Conservation (phyloP, 129 eudicot genomes). For the Solidago caesia region DNA sequence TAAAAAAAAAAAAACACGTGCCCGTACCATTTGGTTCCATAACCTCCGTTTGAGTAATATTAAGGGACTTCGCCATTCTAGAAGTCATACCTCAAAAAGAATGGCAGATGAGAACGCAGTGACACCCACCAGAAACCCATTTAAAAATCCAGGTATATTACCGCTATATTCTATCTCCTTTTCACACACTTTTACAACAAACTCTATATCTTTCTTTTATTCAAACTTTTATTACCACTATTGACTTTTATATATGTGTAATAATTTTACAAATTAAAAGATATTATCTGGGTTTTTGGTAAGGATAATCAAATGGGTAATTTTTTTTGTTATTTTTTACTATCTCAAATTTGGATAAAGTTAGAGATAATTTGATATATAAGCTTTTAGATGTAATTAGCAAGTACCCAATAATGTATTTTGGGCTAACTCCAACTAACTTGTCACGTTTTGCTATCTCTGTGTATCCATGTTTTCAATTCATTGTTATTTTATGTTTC, state of each 20-base stretch:
- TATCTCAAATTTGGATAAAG: too few relatives aligned
- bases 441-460: too few relatives aligned
- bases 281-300: background rate
- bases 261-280: background rate
- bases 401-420: background rate
- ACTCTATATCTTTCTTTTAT: background rate
- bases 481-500: too few relatives aligned
- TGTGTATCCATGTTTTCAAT: too few relatives aligned
- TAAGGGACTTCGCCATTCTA: slow-evolving; percentile 1
- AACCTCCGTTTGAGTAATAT: background rate
- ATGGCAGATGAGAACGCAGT: slow-evolving; percentile 74
- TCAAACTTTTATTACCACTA: background rate
- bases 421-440: too few relatives aligned
- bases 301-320: background rate
- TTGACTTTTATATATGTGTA: background rate
- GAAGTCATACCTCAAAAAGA: background rate
- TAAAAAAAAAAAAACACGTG: too few relatives aligned
- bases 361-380: too few relatives aligned
- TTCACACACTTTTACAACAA: background rate
- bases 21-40: background rate
- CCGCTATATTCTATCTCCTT: background rate
- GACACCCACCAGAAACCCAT: slow-evolving; percentile 65
- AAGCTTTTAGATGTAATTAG: slow-evolving; percentile 4
- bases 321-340: too few relatives aligned
- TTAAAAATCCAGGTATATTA: slow-evolving; percentile 62